Percentiles rank a stretch among this genome's conserved stretches.
These are phyloP conservation scores for Botrytis byssoidea DNA, from an alignment of 2,329 filamentous ascomycete species.

Conservation along the genomic window DNA sequence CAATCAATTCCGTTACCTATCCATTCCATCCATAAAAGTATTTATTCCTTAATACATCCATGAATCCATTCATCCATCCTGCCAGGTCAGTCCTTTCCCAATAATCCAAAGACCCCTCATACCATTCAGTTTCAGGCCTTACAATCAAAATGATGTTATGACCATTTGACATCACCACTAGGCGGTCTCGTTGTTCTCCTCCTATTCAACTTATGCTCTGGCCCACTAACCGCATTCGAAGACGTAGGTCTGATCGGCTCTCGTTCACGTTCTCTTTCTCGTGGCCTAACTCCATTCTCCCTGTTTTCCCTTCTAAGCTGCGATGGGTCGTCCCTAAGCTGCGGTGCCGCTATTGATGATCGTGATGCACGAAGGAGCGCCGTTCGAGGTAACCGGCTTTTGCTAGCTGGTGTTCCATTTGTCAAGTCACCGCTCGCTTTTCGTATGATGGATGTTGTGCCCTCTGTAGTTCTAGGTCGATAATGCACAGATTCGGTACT, in stretches of 20 bases:
- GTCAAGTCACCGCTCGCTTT: conserved; percentile 34
- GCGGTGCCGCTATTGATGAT: conserved; percentile 35
- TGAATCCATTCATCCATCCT: conserved; percentile 1
- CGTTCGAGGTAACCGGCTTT: conserved; percentile 38
- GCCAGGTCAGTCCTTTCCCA: neutral
- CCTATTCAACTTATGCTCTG: conserved; percentile 34
- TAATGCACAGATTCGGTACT: conserved; percentile 41
- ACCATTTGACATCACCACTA: conserved; percentile 40
- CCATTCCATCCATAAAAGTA: conserved; percentile 6
- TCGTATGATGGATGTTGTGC: conserved; percentile 28
- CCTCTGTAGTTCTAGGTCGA: conserved; percentile 36
- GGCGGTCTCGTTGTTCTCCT: conserved; percentile 34
- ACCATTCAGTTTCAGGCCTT: neutral
- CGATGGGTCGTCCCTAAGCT: conserved; percentile 27
- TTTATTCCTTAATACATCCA: conserved; percentile 2
- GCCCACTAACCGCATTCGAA: conserved; percentile 24
- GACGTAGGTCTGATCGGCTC: conserved; percentile 25
- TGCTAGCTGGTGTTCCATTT: conserved; percentile 29
- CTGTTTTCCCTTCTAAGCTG: conserved; percentile 24
- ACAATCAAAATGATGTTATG: conserved; percentile 27
- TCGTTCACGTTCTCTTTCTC: conserved; percentile 28
- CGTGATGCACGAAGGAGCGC: conserved; percentile 36
- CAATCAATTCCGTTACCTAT: conserved; percentile 6
- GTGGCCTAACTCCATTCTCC: conserved; percentile 26
- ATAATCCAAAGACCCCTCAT: neutral